phyloP scores from a whole-genome alignment of 78 protist species.

The Tieghemostelium lacteum region DNA sequence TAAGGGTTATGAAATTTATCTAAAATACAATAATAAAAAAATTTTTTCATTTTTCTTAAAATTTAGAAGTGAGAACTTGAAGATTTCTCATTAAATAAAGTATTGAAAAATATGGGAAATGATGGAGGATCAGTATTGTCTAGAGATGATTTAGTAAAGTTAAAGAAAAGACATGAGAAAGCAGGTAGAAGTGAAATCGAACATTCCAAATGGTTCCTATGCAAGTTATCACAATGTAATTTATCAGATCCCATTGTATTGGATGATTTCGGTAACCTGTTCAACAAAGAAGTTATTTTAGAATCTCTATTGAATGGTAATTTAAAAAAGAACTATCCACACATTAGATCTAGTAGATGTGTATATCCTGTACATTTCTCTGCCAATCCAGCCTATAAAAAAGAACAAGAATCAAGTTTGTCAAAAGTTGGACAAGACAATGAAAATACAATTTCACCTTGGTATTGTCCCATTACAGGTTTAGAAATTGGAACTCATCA shows the following conservation, averaged over 20 bases:
- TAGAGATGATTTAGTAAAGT: conserved; percentile 19
- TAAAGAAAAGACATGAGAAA: conserved; percentile 12
- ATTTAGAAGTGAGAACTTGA: too few relatives aligned
- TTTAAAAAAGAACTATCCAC: background rate
- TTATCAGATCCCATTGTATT: conserved; percentile 43
- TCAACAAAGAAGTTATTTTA: conserved; percentile 43
- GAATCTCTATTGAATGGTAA: conserved; percentile 44
- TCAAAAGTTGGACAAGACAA: background rate
- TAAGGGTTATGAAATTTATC: too few relatives aligned
- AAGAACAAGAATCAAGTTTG: background rate
- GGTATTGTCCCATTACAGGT: conserved; percentile 73
- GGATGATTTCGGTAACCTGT: conserved; percentile 75
- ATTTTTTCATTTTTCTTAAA: too few relatives aligned
- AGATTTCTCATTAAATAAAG: too few relatives aligned
- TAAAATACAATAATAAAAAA: too few relatives aligned
- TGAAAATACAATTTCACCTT: conserved; percentile 8
- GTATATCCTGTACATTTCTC: conserved; percentile 30
- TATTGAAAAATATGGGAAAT: conserved; percentile 61
- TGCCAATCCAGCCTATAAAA: conserved; percentile 21
- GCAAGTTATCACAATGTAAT: conserved; percentile 29
- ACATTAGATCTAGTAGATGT: conserved; percentile 34
- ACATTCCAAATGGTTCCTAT: conserved; percentile 51
- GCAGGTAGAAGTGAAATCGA: conserved; percentile 32
- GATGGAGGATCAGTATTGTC: conserved; percentile 68
- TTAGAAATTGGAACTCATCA: conserved; percentile 43